A percentile compares a stretch with the other conserved stretches of the same genome.
phyloP scores from a whole-genome alignment of 805 yeast species.

The Komagataella pseudopastoris region DNA sequence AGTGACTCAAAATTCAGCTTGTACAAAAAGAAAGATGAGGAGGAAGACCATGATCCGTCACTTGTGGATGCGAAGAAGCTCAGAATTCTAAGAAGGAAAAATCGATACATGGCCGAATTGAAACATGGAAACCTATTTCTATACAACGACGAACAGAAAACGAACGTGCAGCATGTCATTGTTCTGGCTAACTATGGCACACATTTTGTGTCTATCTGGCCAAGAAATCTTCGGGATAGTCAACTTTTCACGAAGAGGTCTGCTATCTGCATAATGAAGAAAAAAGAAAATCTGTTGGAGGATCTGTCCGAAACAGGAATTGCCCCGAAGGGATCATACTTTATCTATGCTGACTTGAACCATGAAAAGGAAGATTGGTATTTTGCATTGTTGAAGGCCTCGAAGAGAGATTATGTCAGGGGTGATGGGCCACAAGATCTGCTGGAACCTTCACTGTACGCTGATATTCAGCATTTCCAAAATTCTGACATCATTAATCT shows the following conservation, averaged over 20 bases:
- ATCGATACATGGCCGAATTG: constrained; percentile 54
- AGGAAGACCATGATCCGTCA: constrained; percentile 11
- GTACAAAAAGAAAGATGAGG: constrained; percentile 2
- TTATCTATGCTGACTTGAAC: constrained; percentile 64
- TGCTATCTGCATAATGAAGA: constrained; percentile 43
- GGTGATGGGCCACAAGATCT: constrained; percentile 13
- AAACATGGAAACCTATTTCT: constrained; percentile 83
- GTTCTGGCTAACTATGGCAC: constrained; percentile 39
- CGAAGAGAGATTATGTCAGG: constrained; percentile 27
- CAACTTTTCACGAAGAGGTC: constrained; percentile 69
- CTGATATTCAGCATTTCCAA: constrained; percentile 58
- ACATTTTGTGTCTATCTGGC: constrained; percentile 74
- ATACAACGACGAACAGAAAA: constrained; percentile 57
- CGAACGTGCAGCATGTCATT: constrained; percentile 64
- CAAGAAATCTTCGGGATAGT: constrained; percentile 59
- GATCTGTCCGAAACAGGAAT: constrained; percentile 2
- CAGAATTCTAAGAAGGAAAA: constrained; percentile 32
- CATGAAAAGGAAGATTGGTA: constrained; percentile 90
- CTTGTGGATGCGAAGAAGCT: constrained; percentile 21
- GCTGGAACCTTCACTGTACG: constrained; percentile 49
- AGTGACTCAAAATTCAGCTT: constrained; percentile 3
- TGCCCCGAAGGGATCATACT: constrained; percentile 30
- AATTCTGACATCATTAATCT: constrained; percentile 62
- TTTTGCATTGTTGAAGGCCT: constrained; percentile 68
- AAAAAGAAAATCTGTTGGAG: constrained; percentile 3